Base-by-base conservation (phyloP, 2,329 filamentous ascomycete species). In the Epichloe hybrida region DNA sequence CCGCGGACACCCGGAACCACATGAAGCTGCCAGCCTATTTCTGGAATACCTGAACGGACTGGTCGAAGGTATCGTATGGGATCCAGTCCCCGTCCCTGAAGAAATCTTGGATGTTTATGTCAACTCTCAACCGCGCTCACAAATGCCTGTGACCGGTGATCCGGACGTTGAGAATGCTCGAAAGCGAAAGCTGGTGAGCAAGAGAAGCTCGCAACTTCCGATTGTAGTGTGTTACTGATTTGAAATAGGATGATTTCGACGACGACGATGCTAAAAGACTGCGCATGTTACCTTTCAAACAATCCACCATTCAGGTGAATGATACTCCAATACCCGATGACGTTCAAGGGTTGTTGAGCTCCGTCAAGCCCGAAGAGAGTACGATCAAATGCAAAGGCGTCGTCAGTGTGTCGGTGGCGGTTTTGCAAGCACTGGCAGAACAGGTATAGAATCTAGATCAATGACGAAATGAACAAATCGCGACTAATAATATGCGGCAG, bases 121-220 rank as follows among this genome's bases (percentile, higher is more conserved):
- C 38, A 63, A 60, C 51, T 69, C 71, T 0, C 70, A 71, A 51
- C 55, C 61, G 27, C 58, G 55, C 11, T 63, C 64, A 2, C 69
- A 70, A 46, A 55, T 57, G 27, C 55, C 57, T 8, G 40, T 49
- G 21, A 49, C 53, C 31, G 52, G 46, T 5, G 52, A 52, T 5
- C 35, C 49, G 5, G 56, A 62, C n/a, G 46, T 48, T 39, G 60
- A 58, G 17, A 61, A 55, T 31, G 64, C 59, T 17, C 68, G 69
- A 15, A 80, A 80, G 57, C 73, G 75, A 36, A 72, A 72, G 54
- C 62, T 69, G 51, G 74, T 76, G 63, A 68, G 72, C 59, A 6
- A 23, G n/a, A 34, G 20, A 15, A 13, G 5, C 8, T 21, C 7
- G 7, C 17, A 5, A 12, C 35, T 23, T 27, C 31, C n/a, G 2